Conservation (phyloP, 768 basidiomycete species). For the Trichaptum fuscoviolaceum region DNA sequence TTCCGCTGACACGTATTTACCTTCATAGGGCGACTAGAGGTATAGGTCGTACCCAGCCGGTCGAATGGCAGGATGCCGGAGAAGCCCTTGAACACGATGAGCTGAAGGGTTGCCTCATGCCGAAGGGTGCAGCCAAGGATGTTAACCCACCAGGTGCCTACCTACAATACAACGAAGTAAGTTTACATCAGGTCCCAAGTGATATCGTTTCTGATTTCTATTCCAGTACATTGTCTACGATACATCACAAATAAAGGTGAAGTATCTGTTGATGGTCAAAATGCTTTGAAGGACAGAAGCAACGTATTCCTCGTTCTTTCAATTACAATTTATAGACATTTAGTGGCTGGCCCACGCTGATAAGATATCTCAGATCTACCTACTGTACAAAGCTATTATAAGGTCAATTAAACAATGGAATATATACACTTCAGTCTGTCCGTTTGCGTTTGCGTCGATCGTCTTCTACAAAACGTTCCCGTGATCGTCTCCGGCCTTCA, state of each 20-base stretch:
- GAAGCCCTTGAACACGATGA: constrained; percentile 41
- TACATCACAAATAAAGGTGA: constrained; percentile 48
- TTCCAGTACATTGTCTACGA: constrained; percentile 59
- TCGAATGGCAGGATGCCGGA: constrained; percentile 56
- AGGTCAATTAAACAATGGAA: background rate
- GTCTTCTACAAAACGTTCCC: constrained; percentile 24
- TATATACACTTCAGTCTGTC: constrained; percentile 16
- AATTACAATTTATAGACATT: background rate
- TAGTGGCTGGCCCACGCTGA: background rate
- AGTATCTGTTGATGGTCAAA: constrained; percentile 54
- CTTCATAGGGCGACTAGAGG: constrained; percentile 47
- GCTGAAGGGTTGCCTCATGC: constrained; percentile 53
- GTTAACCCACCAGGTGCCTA: constrained; percentile 23
- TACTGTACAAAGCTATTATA: background rate
- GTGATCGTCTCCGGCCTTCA: constrained; percentile 17
- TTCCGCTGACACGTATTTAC: background rate
- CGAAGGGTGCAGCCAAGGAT: constrained; percentile 41
- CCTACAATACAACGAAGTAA: constrained; percentile 55
- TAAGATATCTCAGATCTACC: background rate
- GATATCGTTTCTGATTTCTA: constrained; percentile 5
- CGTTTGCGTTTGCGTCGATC: constrained; percentile 29
- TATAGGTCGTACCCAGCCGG: constrained; percentile 46
- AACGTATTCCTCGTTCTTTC: background rate
- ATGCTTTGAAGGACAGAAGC: constrained; percentile 22
- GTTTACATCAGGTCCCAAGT: constrained; percentile 12